Evolutionary conservation across 352 stramenopile genomes (phyloP), one percentile per base, ranked within the genome.

Genomic region (Globisporangium canariense): DNA sequence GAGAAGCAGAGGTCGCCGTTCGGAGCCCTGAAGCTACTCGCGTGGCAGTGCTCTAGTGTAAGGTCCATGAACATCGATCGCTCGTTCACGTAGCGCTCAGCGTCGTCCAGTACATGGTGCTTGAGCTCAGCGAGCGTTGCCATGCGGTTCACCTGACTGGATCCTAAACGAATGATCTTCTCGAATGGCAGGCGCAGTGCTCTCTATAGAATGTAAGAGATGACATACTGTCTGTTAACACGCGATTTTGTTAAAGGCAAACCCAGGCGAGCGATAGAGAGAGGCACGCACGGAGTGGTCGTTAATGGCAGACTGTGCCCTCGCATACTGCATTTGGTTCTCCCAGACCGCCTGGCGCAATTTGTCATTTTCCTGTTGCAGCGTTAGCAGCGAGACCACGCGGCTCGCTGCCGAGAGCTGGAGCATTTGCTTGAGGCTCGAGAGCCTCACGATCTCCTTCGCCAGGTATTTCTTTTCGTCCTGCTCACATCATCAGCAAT

Each of bases 11-110:
- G 18, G 54, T 79, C 62, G 2, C 71, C 71, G 3, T 73, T 50
- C 1, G 40, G 10, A 0, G 60, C 64, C 25, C 67, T 61, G 32
- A 66, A 75, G 20, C 64, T 66, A 8, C 72, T 54, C 8, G 66
- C 59, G 6, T 62, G 75, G 14, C 70, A 64, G 47, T 77, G 73
- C 59, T 68, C 53, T 62, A 73, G 64, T 28, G 41, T 56, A 40
- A 59, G 13, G 58, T 80, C 60, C 40, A 77, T 55, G 49, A 68
- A 60, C 25, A 22, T 55, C 20, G 65, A 62, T 4, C 73, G 64
- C 2, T 65, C 57, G 14, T 62, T 65, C 0, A 81, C 4, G 64
- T 75, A 79, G 6, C 66, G 64, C 58, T 63, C 58, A 0, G 30
- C 58, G 14, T 63, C 58, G 0, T 32, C 9, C 4, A 63, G 30